Evolutionary conservation across 2,329 filamentous ascomycete species (phyloP), one percentile per base, ranked within the genome.

Genomic region (Pestalotiopsis fici): DNA sequence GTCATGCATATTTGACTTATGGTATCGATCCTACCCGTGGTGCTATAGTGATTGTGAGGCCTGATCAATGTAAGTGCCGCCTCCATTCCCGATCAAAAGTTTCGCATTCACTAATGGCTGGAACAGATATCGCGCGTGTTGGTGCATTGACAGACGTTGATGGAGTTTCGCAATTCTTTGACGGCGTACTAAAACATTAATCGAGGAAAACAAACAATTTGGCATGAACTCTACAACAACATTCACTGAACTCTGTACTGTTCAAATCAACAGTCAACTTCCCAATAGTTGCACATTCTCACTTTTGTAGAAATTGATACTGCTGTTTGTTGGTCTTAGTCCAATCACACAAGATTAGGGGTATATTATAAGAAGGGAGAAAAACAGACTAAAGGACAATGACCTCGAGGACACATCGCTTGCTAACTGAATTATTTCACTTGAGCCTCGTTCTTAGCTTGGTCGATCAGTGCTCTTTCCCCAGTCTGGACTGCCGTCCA

Each of bases 51-150:
- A 78, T 90, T 67, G 83, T 90, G 9, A 81, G 89, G 15, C 89
- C 88, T 1, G 88, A 90, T 78, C 88, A 90, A 78, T 88, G 87
- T 87, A 76, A 78, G 84, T 77, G 25, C 11, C 18, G 15, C 13
- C 25, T 4, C 12, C 25, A n/a, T 13, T 11, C 13, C 35, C 15
- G 21, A 3, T 43, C 6, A 54, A 3, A 25, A n/a, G n/a, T n/a
- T n/a, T n/a, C 11, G 4, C 12, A 50, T 12, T 35, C 1, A 7
- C 18, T 64, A 31, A 64, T 4, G 18, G 4, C 21, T 21, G 18
- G 12, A 4, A 18, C 28, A 64, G 61, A 64, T 23, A 35, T 55
- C 25, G 47, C 61, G 13, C 54, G 43, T 6, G 47, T 64, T 12
- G 61, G 61, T n/a, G 4, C 39, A 25, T 27, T 64, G 13, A 21